phyloP scores from a whole-genome alignment of 257 asterid species.

The Ligustrum vulgare region DNA sequence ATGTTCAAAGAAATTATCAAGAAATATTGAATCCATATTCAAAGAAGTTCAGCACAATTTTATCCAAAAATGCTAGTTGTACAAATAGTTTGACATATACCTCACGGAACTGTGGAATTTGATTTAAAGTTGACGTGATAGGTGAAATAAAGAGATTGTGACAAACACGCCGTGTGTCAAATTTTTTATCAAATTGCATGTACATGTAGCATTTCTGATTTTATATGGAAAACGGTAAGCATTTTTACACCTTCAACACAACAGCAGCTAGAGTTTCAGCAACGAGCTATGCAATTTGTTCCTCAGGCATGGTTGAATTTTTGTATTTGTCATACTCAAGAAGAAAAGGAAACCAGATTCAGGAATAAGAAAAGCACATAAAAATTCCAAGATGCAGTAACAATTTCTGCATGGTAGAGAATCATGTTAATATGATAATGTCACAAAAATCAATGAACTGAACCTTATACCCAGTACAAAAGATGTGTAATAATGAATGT shows the following conservation, averaged over 20 bases:
- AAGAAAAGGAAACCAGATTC: neutral
- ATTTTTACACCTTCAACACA: slow-evolving; percentile 77
- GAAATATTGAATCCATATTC: too few species aligned
- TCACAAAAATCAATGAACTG: neutral
- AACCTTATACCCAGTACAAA: neutral
- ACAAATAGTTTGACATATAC: too few species aligned
- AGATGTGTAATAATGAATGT: slow-evolving; percentile 16
- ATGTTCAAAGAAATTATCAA: too few species aligned
- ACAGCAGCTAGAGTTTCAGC: slow-evolving; percentile 96
- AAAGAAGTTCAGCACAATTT: too few species aligned
- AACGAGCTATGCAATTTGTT: slow-evolving; percentile 78
- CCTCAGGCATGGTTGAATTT: slow-evolving; percentile 84
- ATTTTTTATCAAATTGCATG: too few species aligned
- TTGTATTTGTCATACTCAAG: slow-evolving; percentile 54
- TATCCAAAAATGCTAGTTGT: too few species aligned
- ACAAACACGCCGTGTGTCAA: too few species aligned
- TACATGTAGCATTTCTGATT: too few species aligned
- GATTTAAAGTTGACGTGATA: too few species aligned
- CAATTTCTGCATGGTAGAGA: slow-evolving; percentile 23
- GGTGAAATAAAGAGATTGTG: too few species aligned
- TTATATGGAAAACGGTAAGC: slow-evolving; percentile 10
- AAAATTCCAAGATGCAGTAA: slow-evolving; percentile 1
- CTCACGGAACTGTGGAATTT: too few species aligned
- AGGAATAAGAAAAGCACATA: slow-evolving; percentile 2
- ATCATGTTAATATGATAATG: slow-evolving; percentile 22